Conservation (phyloP, 169 alveolate genomes). For the Eimeria brunetti region DNA sequence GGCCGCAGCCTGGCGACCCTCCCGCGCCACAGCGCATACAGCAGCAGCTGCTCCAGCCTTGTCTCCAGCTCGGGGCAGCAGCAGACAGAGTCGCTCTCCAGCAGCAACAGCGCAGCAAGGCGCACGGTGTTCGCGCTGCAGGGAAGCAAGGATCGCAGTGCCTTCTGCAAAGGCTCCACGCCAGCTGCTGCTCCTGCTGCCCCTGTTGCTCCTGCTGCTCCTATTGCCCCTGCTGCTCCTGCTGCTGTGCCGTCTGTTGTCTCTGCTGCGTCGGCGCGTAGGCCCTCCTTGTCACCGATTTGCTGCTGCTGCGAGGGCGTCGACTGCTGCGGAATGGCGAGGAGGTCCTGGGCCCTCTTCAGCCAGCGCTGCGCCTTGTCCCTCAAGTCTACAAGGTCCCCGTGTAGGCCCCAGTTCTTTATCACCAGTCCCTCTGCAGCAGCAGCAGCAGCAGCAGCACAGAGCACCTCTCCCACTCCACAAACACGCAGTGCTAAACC, state of each 20-base stretch:
- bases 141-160: slow-evolving; percentile 42
- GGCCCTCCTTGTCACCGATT: neutral
- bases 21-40: slow-evolving; percentile 73
- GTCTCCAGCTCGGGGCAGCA: slow-evolving; percentile 73
- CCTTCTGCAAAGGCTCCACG: slow-evolving; percentile 20
- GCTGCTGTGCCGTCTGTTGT: slow-evolving; percentile 18
- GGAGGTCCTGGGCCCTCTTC: slow-evolving; percentile 79
- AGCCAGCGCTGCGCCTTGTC: slow-evolving; percentile 81
- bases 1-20: slow-evolving; percentile 68
- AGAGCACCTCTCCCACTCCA: neutral
- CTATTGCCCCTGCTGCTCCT: neutral
- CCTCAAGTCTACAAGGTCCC: slow-evolving; percentile 73
- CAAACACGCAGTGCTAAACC: slow-evolving; percentile 13
- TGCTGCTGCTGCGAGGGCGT: slow-evolving; percentile 59
- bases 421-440: slow-evolving; percentile 71
- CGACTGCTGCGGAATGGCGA: slow-evolving; percentile 61
- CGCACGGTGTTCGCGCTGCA: slow-evolving; percentile 77
- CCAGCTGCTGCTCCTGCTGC: slow-evolving; percentile 55
- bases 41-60: slow-evolving; percentile 80
- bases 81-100: slow-evolving; percentile 77
- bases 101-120: slow-evolving; percentile 80
- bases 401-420: slow-evolving; percentile 78
- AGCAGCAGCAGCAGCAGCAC: neutral
- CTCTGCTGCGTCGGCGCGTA: neutral
- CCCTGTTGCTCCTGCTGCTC: slow-evolving; percentile 33